Evolutionary conservation across 495 filamentous ascomycete species (phyloP).

Genomic region (Aspergillus cavernicola): DNA sequence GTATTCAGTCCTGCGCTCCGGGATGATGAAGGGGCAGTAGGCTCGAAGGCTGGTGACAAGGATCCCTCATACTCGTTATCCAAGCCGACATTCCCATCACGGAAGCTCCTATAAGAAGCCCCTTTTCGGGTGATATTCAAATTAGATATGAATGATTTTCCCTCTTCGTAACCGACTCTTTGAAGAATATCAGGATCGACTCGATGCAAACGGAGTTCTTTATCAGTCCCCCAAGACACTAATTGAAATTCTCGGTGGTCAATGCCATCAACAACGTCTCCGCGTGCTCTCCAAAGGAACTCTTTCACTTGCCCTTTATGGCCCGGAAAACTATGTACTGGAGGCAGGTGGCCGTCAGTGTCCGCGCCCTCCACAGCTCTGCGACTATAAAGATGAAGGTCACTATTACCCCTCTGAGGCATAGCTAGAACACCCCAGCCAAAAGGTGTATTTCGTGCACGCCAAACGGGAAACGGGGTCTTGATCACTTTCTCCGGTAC

Average conservation of each 20-base stretch:
- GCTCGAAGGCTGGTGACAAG: constrained; percentile 27
- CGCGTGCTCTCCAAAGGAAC: constrained; percentile 85
- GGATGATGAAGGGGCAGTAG: constrained; percentile 21
- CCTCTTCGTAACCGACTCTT: constrained; percentile 73
- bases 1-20: constrained; percentile 47
- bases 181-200: constrained; percentile 61
- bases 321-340: constrained; percentile 71
- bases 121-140: constrained; percentile 76
- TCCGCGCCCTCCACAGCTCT: constrained; percentile 44
- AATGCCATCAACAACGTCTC: constrained; percentile 62
- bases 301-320: constrained; percentile 89
- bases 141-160: constrained; percentile 58
- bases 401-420: constrained; percentile 81
- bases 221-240: constrained; percentile 89
- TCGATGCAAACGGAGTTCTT: constrained; percentile 73
- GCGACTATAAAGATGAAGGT: constrained; percentile 84
- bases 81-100: constrained; percentile 48
- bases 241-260: constrained; percentile 91
- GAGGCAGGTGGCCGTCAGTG: constrained; percentile 42
- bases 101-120: constrained; percentile 82
- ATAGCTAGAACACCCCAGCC: constrained; percentile 84
- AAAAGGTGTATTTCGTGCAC: constrained; percentile 92
- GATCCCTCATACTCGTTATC: constrained; percentile 34
- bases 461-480: constrained; percentile 85
- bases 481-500: constrained; percentile 68